phyloP scores from a whole-genome alignment of 805 yeast species.

The Starmerella stellata region DNA sequence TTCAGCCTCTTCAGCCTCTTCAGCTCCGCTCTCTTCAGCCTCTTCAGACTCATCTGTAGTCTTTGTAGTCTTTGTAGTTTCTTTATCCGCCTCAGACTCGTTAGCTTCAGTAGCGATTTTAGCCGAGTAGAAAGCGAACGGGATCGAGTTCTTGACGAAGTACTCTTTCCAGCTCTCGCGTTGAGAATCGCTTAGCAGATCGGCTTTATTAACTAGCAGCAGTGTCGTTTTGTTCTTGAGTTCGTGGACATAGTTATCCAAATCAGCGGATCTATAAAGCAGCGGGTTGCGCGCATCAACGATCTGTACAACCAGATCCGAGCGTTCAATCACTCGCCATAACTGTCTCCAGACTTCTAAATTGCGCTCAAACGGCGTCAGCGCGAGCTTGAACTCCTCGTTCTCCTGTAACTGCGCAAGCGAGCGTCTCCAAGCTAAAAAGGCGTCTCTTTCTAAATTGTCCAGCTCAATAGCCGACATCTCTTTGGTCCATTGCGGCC shows the following conservation, averaged over 20 bases:
- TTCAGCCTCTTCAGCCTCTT: constrained; percentile 9
- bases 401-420: constrained; percentile 71
- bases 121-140: constrained; percentile 86
- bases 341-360: constrained; percentile 95
- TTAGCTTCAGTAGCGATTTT: constrained; percentile 53
- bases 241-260: constrained; percentile 67
- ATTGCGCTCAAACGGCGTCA: constrained; percentile 90
- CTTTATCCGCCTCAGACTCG: constrained; percentile 26
- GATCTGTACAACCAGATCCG: constrained; percentile 85
- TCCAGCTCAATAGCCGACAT: constrained; percentile 66
- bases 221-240: constrained; percentile 55
- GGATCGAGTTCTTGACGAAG: constrained; percentile 48
- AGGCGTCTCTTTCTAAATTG: constrained; percentile 73
- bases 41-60: constrained; percentile 13
- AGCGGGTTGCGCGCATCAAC: constrained; percentile 94
- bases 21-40: constrained; percentile 11
- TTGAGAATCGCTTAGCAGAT: constrained; percentile 59
- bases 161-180: constrained; percentile 76
- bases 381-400: constrained; percentile 51
- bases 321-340: constrained; percentile 94
- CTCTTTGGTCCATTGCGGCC: constrained; percentile 67
- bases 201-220: constrained; percentile 83
- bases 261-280: constrained; percentile 71
- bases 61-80: neutral
- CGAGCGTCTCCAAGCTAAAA: constrained; percentile 84